A percentile compares a stretch with the other conserved stretches of the same genome.
Evolutionary conservation across 768 basidiomycete genomes (phyloP).

Genomic region (Bullera alba): DNA sequence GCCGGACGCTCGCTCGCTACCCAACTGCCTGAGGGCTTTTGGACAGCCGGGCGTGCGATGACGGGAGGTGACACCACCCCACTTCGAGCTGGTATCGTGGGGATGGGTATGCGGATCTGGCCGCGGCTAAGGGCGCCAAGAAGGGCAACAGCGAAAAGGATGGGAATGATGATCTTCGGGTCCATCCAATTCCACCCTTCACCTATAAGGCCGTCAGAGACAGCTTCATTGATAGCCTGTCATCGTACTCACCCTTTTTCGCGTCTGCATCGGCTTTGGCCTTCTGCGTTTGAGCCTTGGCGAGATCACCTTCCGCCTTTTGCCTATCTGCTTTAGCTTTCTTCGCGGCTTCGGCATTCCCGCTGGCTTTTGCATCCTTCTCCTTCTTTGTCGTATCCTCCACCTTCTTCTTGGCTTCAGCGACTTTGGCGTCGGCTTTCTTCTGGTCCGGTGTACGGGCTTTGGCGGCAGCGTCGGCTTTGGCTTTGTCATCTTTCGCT

Average conservation of each 20-base stretch:
- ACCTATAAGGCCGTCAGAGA: neutral
- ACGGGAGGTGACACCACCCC: neutral
- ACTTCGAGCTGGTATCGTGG: neutral
- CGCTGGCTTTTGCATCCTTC: slow-evolving; percentile 1
- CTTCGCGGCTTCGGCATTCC: neutral
- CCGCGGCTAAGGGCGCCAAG: neutral
- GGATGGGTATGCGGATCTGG: neutral
- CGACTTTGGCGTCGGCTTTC: neutral
- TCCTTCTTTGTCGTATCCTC: slow-evolving; percentile 1
- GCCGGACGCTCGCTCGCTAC: neutral
- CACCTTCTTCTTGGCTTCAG: slow-evolving; percentile 4
- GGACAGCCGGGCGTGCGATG: neutral
- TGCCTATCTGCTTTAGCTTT: neutral
- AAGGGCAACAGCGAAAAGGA: neutral
- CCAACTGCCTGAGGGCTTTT: neutral
- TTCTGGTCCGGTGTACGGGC: neutral
- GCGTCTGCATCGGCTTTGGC: neutral
- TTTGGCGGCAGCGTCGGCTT: neutral
- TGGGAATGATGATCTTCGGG: neutral
- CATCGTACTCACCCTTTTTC: neutral
- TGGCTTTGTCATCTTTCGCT: neutral
- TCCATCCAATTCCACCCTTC: neutral
- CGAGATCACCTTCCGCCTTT: neutral
- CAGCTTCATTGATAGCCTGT: neutral
- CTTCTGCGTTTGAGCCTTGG: slow-evolving; percentile 1